Evolutionary conservation across 441 rosid species (phyloP).

Genomic region (Viola pubescens): DNA sequence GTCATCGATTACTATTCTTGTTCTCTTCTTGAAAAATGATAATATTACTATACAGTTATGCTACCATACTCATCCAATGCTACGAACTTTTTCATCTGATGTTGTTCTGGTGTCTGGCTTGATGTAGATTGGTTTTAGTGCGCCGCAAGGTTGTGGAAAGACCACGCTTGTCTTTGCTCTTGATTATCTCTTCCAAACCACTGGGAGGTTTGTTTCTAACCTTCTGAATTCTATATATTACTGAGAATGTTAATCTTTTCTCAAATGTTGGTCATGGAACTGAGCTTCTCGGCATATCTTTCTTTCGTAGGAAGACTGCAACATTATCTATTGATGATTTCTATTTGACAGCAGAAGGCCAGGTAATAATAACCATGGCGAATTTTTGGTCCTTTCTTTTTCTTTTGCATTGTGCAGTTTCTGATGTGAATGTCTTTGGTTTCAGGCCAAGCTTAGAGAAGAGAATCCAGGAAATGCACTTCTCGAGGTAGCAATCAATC

Average conservation of each 20-base stretch:
- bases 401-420: slow-evolving; percentile 11
- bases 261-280: not conserved
- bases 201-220: slow-evolving; percentile 50
- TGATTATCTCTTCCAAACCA: slow-evolving; percentile 61
- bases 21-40: slow-evolving; percentile 3
- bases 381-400: slow-evolving; percentile 8
- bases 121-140: slow-evolving; percentile 89
- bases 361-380: slow-evolving; percentile 37
- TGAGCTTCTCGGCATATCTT: slow-evolving; percentile 12
- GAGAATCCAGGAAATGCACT: slow-evolving; percentile 71
- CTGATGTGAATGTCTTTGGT: slow-evolving; percentile 11
- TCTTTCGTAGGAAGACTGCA: slow-evolving; percentile 61
- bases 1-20: slow-evolving; percentile 4
- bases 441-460: slow-evolving; percentile 73
- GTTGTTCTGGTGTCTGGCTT: slow-evolving; percentile 4
- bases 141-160: slow-evolving; percentile 99
- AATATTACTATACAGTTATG: slow-evolving; percentile 1
- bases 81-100: slow-evolving; percentile 2
- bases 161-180: slow-evolving; percentile 96
- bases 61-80: no score
- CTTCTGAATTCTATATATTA: not conserved
- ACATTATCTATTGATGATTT: slow-evolving; percentile 89
- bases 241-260: not conserved
- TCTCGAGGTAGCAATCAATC: slow-evolving; percentile 49
- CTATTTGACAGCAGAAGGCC: slow-evolving; percentile 79